These are phyloP conservation scores for Cryphonectria parasitica DNA, from an alignment of 2,329 filamentous ascomycete species.

Conservation along the genomic window DNA sequence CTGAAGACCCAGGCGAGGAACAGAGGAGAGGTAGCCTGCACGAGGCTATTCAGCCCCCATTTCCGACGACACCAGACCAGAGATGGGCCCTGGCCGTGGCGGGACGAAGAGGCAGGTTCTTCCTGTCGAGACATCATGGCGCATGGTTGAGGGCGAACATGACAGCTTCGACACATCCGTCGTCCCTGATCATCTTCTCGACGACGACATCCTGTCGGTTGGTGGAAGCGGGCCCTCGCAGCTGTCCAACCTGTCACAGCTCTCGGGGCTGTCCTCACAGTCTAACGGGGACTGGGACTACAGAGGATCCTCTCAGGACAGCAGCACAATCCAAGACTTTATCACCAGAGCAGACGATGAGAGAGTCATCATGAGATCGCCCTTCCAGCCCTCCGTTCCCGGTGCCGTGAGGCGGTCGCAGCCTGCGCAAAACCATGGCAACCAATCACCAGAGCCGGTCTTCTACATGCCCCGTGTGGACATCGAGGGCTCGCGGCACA, in stretches of 20 bases:
- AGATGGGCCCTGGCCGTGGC: conserved; percentile 22
- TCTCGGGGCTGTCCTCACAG: conserved; percentile 34
- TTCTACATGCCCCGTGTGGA: conserved; percentile 58
- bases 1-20: neutral
- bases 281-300: conserved; percentile 45
- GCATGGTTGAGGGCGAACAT: conserved; percentile 63
- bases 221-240: conserved; percentile 51
- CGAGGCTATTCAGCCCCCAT: neutral
- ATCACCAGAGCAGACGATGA: conserved; percentile 58
- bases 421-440: conserved; percentile 33
- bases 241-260: conserved; percentile 39
- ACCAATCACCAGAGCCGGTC: conserved; percentile 52
- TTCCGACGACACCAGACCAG: neutral
- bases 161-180: conserved; percentile 64
- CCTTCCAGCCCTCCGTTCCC: conserved; percentile 58
- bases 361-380: conserved; percentile 56
- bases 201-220: conserved; percentile 45
- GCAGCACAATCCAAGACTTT: conserved; percentile 56
- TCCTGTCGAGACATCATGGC: conserved; percentile 61
- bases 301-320: conserved; percentile 57
- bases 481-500: conserved; percentile 43
- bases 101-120: conserved; percentile 36
- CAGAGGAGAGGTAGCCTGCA: neutral
- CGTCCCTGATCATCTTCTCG: conserved; percentile 49
- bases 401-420: conserved; percentile 39